These are phyloP conservation scores for Chalciporus piperatus DNA, from an alignment of 768 basidiomycete species.

Conservation along the genomic window DNA sequence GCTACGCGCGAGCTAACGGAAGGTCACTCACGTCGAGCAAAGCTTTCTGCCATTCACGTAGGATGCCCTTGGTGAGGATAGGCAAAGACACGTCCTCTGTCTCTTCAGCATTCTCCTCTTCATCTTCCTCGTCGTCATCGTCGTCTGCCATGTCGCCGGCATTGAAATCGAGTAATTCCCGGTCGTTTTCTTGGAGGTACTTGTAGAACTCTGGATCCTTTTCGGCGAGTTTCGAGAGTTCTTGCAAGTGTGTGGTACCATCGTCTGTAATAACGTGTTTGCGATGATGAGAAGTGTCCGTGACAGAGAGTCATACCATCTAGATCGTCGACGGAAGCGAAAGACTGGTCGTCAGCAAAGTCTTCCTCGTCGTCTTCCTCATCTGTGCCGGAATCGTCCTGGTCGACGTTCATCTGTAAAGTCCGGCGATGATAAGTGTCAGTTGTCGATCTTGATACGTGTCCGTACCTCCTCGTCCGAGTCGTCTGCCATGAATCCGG, in stretches of 20 bases:
- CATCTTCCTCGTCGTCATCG: constrained; percentile 50
- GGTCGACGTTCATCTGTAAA: constrained; percentile 25
- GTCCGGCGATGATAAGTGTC: constrained; percentile 3
- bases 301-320: constrained; percentile 44
- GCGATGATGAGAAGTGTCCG: not conserved
- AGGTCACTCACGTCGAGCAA: constrained; percentile 65
- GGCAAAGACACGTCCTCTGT: constrained; percentile 45
- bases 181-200: constrained; percentile 94
- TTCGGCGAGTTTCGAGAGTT: constrained; percentile 85
- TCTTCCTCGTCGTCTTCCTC: constrained; percentile 44
- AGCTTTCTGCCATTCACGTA: constrained; percentile 86
- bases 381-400: constrained; percentile 33
- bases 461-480: constrained; percentile 42
- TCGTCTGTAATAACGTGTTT: constrained; percentile 47
- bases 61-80: constrained; percentile 62
- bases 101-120: constrained; percentile 39
- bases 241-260: constrained; percentile 69
- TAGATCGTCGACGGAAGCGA: constrained; percentile 75
- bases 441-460: not conserved
- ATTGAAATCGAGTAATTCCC: constrained; percentile 82
- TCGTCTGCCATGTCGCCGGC: constrained; percentile 42
- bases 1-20: not conserved
- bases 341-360: constrained; percentile 57
- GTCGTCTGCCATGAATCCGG: constrained; percentile 66
- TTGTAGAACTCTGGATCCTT: constrained; percentile 99